Conservation (phyloP, 2,329 filamentous ascomycete genomes). For the Fragosphaeria purpurea region DNA sequence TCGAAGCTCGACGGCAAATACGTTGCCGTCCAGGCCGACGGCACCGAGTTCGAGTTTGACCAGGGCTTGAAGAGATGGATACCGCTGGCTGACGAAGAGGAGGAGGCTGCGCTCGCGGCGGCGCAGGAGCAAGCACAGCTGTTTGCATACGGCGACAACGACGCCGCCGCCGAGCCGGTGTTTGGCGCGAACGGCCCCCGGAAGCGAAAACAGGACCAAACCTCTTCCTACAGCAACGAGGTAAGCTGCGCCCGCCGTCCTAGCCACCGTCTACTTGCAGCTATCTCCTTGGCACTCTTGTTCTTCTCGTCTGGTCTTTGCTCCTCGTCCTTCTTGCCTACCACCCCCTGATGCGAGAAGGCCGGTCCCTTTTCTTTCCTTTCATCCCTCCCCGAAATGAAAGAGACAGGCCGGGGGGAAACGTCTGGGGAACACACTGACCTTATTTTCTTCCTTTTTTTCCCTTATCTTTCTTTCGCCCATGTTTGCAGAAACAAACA, state of each 20-base stretch:
- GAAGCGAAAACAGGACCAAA: slow-evolving; percentile 33
- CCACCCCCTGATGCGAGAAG: too few species aligned
- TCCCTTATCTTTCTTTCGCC: not conserved
- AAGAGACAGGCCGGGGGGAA: not conserved
- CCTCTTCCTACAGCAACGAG: slow-evolving; percentile 25
- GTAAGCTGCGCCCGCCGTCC: slow-evolving; percentile 27
- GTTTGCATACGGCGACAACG: slow-evolving; percentile 4
- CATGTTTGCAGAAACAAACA: not conserved
- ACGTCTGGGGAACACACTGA: slow-evolving; percentile 10
- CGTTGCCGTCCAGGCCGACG: slow-evolving; percentile 75
- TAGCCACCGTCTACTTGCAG: slow-evolving; percentile 3
- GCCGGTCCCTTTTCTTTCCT: not conserved
- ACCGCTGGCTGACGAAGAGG: slow-evolving; percentile 31
- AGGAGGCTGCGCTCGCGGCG: slow-evolving; percentile 14
- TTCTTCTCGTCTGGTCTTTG: not conserved
- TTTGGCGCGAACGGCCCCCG: slow-evolving; percentile 6
- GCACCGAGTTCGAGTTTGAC: slow-evolving; percentile 78
- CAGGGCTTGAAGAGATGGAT: slow-evolving; percentile 63
- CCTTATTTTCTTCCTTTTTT: slow-evolving; percentile 8
- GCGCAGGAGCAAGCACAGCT: not conserved
- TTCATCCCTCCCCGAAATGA: not conserved
- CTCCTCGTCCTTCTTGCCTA: too few species aligned
- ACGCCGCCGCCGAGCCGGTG: not conserved
- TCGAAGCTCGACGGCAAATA: slow-evolving; percentile 75
- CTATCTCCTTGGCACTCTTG: not conserved